phyloP scores from a whole-genome alignment of 2,329 filamentous ascomycete genomes.

The Cordyceps cicadae region DNA sequence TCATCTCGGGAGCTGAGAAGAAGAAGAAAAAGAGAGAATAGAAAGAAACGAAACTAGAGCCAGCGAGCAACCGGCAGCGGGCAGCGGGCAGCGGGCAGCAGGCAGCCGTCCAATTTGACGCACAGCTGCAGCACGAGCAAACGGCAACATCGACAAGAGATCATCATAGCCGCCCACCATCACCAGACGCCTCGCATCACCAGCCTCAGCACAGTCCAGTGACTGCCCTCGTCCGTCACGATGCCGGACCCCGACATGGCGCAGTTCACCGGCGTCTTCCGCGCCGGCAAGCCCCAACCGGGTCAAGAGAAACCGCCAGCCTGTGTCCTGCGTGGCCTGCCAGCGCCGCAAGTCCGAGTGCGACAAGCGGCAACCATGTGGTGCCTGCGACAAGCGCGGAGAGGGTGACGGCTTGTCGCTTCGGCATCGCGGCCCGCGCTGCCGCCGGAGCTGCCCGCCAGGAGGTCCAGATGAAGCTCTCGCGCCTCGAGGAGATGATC shows the following conservation, averaged over 20 bases:
- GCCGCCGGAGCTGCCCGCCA: conserved; percentile 15
- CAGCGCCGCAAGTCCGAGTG: conserved; percentile 36
- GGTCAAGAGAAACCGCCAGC: conserved; percentile 31
- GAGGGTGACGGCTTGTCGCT: conserved; percentile 25
- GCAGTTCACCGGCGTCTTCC: conserved; percentile 28
- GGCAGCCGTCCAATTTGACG: too few relatives aligned
- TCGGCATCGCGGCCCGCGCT: conserved; percentile 17
- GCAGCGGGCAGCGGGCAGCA: too few relatives aligned
- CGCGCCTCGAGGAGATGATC: conserved; percentile 34
- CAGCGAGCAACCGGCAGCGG: too few relatives aligned
- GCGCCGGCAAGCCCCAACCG: conserved; percentile 25
- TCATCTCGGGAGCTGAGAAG: background rate
- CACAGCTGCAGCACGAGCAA: background rate
- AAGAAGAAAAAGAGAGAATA: background rate
- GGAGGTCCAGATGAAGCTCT: conserved; percentile 33
- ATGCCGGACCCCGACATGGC: conserved; percentile 12
- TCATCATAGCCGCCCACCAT: background rate
- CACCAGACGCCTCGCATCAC: background rate
- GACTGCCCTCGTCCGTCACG: background rate
- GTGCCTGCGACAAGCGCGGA: conserved; percentile 31
- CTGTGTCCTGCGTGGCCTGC: conserved; percentile 34
- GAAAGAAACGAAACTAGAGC: too few relatives aligned
- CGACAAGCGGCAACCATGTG: conserved; percentile 33
- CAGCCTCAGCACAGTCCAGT: background rate
- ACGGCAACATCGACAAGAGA: background rate